Base-by-base conservation (phyloP, 805 yeast genomes). In the Kodamaea sagamina region DNA sequence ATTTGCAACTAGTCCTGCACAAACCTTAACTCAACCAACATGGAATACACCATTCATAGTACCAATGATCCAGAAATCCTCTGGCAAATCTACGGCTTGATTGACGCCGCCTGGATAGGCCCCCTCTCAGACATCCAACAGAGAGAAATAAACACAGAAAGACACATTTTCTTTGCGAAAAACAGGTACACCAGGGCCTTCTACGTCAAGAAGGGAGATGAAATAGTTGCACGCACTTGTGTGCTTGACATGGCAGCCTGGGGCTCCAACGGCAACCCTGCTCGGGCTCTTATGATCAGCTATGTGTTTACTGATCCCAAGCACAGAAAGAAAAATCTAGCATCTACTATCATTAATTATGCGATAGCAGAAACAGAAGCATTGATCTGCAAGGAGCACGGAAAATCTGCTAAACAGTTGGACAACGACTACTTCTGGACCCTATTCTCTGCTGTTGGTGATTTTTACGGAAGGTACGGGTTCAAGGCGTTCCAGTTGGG, bases 371-470 rank as follows among this genome's bases (percentile, higher is more conserved):
- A 52, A 37, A 58, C 62, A 15, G 74, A 70, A 47, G 51, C 54
- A 7, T 59, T 53, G 37, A 54, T 70, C 16, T 50, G 65, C 38
- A 37, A 59, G 16, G 51, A 59, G 9, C 11, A 34, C 19, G 21
- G 26, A 19, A 52, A 61, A 24, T 42, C 64, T 19, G 55, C 50
- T 4, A 54, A 57, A n/a, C 44, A 48, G 1, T 47, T 50, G 24
- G 54, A 60, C 39, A 47, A 52, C 16, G 69, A 65, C 43, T 69
- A 65, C 48, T 59, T 66, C 38, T 70, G 74, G 74, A 53, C 50
- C 38, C 70, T 88, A 40, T 87, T 86, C 71, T 83, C 92, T 48
- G 93, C 83, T 38, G 79, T 86, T 15, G 92, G 86, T 11, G 74
- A 71, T 24, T 86, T 75, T 51, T 89, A 89, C 59, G 65, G 71